Conservation (phyloP, 2,329 filamentous ascomycete genomes). For the Fusarium sambucinum region DNA sequence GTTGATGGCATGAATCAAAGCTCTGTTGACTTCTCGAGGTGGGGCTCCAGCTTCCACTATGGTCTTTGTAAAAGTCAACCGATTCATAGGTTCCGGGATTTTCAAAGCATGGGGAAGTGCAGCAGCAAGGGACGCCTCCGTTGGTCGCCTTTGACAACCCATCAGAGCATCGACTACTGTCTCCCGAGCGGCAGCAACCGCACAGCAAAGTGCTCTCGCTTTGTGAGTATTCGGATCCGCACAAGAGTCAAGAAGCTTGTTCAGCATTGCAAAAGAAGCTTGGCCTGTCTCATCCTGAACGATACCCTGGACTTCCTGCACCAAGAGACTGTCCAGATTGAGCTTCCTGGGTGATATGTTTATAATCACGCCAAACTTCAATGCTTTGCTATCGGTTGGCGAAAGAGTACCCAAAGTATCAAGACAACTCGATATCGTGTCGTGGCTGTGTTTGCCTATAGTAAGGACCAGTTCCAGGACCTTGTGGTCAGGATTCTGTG, state of each 20-base stretch:
- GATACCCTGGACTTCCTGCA: conserved; percentile 63
- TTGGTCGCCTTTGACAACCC: conserved; percentile 52
- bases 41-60: conserved; percentile 64
- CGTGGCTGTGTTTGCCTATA: conserved; percentile 58
- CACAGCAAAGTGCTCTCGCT: conserved; percentile 63
- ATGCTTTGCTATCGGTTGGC: conserved; percentile 59
- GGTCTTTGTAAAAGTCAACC: conserved; percentile 63
- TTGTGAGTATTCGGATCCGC: conserved; percentile 68
- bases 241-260: conserved; percentile 62
- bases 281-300: conserved; percentile 54
- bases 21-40: conserved; percentile 62
- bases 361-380: conserved; percentile 64
- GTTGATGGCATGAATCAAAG: conserved; percentile 63
- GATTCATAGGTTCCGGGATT: conserved; percentile 63
- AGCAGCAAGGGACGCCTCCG: conserved; percentile 58
- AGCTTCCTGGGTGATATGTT: conserved; percentile 58
- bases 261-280: conserved; percentile 59
- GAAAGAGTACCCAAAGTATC: conserved; percentile 58
- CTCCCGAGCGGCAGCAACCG: conserved; percentile 60
- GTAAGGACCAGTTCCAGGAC: conserved; percentile 62
- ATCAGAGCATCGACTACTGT: conserved; percentile 65
- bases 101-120: conserved; percentile 66
- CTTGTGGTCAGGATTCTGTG: conserved; percentile 59
- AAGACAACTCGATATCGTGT: conserved; percentile 60
- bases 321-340: conserved; percentile 60